Evolutionary conservation across 139 green algal species (phyloP).

Genomic region (Yamagishiella unicocca): DNA sequence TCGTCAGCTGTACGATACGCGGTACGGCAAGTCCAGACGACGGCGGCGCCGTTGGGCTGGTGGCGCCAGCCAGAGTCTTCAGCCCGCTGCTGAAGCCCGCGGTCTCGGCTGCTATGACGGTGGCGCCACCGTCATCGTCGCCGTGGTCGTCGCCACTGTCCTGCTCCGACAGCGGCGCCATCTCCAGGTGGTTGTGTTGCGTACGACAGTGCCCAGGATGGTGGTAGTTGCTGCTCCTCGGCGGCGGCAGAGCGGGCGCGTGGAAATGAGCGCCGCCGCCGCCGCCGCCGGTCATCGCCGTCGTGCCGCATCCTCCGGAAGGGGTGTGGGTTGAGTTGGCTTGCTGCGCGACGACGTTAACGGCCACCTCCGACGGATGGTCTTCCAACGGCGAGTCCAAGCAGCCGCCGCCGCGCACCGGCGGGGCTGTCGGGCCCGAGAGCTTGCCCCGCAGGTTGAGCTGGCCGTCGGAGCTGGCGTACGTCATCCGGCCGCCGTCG

Average conservation of each 20-base stretch:
- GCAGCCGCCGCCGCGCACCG: no score
- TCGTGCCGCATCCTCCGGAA: no score
- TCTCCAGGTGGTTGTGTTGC: no score
- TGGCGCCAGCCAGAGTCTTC: not conserved
- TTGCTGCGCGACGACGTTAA: no score
- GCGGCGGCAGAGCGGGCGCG: no score
- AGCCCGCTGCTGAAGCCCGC: not conserved
- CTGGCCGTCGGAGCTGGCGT: not conserved
- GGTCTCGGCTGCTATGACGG: no score
- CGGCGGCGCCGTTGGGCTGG: not conserved
- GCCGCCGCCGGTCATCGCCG: not conserved
- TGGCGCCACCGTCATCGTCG: not conserved
- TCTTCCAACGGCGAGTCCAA: no score
- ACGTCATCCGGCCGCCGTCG: not conserved
- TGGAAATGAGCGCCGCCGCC: not conserved
- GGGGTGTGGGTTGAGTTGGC: no score
- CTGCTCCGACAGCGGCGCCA: not conserved
- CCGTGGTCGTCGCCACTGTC: not conserved
- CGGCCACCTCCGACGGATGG: no score
- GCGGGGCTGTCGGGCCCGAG: not conserved
- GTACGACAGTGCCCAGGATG: no score
- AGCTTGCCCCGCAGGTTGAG: not conserved
- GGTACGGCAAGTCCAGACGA: slow-evolving; percentile 4
- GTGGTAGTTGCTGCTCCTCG: no score
- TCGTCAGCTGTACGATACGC: slow-evolving; percentile 21